phyloP scores from a whole-genome alignment of 2,329 filamentous ascomycete species.

The Sclerotinia minor region DNA sequence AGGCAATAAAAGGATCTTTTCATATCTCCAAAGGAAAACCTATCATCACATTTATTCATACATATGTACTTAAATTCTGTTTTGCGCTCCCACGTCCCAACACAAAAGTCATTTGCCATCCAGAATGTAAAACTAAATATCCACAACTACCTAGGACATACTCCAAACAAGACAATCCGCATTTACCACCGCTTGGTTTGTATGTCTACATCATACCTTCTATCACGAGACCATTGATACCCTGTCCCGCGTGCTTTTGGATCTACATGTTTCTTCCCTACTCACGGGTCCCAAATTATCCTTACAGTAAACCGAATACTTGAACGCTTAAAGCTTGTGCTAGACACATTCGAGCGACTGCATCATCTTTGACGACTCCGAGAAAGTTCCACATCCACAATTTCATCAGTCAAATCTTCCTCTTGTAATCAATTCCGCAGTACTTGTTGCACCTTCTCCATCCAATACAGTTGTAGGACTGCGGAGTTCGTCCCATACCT shows the following conservation, averaged over 20 bases:
- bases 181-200: background rate
- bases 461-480: background rate
- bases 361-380: slow-evolving; percentile 8
- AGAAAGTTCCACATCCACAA: background rate
- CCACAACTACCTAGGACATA: background rate
- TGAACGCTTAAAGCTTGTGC: background rate
- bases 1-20: background rate
- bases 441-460: fast-evolving
- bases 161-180: background rate
- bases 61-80: background rate
- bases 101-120: background rate
- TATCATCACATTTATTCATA: background rate
- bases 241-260: background rate
- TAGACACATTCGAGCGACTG: fast-evolving
- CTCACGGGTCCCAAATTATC: background rate
- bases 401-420: background rate
- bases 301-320: background rate
- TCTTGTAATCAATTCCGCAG: background rate
- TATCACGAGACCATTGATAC: background rate
- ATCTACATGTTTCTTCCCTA: background rate
- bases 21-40: background rate
- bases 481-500: background rate
- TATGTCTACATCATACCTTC: too few relatives aligned
- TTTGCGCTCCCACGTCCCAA: too few relatives aligned
- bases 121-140: background rate